A percentile compares a stretch with the other conserved stretches of the same genome.
These are phyloP conservation scores for Colletotrichum noveboracense DNA, from an alignment of 2,329 filamentous ascomycete genomes.

Conservation along the genomic window DNA sequence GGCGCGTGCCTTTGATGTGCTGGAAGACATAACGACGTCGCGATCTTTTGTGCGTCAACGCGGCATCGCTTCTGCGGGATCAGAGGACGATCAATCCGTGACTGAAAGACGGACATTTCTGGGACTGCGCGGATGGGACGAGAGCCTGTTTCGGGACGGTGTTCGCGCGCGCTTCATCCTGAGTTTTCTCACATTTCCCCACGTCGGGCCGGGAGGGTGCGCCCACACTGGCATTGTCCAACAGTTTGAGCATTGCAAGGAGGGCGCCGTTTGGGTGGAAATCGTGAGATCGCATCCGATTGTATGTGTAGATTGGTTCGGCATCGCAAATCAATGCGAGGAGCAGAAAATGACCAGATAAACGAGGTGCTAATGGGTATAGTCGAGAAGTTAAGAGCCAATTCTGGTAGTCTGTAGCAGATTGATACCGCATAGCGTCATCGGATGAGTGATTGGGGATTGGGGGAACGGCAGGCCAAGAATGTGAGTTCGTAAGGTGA, in stretches of 20 bases:
- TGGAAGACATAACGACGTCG: neutral
- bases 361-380: neutral
- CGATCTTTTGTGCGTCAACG: neutral
- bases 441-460: neutral
- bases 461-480: neutral
- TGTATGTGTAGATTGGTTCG: neutral
- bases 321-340: constrained; percentile 2
- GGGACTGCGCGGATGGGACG: neutral
- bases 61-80: neutral
- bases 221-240: neutral
- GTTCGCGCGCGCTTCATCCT: neutral
- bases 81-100: neutral
- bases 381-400: neutral
- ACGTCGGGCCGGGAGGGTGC: neutral
- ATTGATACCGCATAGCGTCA: neutral
- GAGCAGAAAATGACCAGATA: neutral
- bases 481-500: neutral
- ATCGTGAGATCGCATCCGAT: neutral
- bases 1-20: neutral
- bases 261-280: neutral
- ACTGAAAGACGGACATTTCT: neutral
- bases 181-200: neutral
- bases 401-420: neutral
- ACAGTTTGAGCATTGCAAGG: constrained; percentile 5
- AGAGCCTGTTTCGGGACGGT: neutral